A percentile compares a stretch with the other conserved stretches of the same genome.
Evolutionary conservation across 2,329 filamentous ascomycete genomes (phyloP).

Genomic region (Aureobasidium leucospermi): DNA sequence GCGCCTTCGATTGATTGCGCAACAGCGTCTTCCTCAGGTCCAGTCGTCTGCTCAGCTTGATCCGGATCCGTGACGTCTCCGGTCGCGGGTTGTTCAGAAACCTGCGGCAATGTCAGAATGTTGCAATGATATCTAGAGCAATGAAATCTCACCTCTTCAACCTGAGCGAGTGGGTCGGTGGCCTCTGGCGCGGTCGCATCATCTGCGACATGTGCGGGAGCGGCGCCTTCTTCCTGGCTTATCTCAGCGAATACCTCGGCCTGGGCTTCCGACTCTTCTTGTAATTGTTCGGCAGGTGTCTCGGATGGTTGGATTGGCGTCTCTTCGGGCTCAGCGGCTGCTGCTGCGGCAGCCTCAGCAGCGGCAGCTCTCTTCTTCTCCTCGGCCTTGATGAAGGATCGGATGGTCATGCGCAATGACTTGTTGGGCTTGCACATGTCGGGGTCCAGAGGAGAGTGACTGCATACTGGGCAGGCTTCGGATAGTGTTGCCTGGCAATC

Average conservation of each 20-base stretch:
- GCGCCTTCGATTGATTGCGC: background rate
- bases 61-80: background rate
- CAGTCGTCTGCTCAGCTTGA: background rate
- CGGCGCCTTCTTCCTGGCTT: slow-evolving; percentile 3
- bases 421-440: slow-evolving; percentile 87
- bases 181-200: slow-evolving; percentile 3
- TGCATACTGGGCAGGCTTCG: slow-evolving; percentile 81
- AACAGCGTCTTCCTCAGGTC: slow-evolving; percentile 5
- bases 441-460: slow-evolving; percentile 78
- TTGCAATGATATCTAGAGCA: background rate
- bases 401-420: slow-evolving; percentile 82
- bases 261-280: background rate
- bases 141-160: slow-evolving; percentile 6
- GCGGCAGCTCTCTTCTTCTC: slow-evolving; percentile 62
- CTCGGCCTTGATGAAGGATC: slow-evolving; percentile 81
- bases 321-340: slow-evolving; percentile 13
- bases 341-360: slow-evolving; percentile 18
- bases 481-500: slow-evolving; percentile 66
- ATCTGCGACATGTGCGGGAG: slow-evolving; percentile 1
- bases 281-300: background rate
- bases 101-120: background rate
- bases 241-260: background rate
- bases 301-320: slow-evolving; percentile 18
- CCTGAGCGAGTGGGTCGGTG: slow-evolving; percentile 6
- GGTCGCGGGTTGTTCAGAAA: background rate